Conservation (phyloP, 1,284 basidiomycete species). For the Melampsora larici-populina region DNA sequence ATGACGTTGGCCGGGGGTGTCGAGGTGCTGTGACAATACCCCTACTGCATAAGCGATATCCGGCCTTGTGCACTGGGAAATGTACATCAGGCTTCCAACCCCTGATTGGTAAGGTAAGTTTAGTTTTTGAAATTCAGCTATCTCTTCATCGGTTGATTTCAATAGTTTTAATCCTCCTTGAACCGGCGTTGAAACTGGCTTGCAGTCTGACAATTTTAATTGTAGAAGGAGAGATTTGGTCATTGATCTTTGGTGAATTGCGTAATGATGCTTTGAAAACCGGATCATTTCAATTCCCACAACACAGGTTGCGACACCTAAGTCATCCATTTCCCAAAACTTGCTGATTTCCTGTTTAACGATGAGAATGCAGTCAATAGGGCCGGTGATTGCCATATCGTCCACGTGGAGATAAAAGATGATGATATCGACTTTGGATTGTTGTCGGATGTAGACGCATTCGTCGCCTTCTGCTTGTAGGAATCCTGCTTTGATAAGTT, state of each 20-base stretch:
- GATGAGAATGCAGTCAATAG: neutral
- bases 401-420: neutral
- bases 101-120: no score
- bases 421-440: no score
- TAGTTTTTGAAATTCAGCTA: no score
- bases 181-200: neutral
- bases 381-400: neutral
- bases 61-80: slow-evolving; percentile 2
- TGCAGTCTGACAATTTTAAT: neutral
- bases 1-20: neutral
- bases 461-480: no score
- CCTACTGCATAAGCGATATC: slow-evolving; percentile 13
- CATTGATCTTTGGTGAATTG: no score
- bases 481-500: neutral
- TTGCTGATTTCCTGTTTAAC: neutral
- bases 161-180: no score
- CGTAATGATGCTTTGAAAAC: neutral
- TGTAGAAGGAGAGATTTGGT: neutral
- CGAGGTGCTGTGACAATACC: neutral
- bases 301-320: neutral
- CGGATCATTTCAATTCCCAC: neutral
- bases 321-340: neutral
- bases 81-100: neutral
- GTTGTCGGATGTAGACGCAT: no score
- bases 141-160: no score